Evolutionary conservation across 1,139 yeast species (phyloP).

Genomic region (Blastobotrys persicus): DNA sequence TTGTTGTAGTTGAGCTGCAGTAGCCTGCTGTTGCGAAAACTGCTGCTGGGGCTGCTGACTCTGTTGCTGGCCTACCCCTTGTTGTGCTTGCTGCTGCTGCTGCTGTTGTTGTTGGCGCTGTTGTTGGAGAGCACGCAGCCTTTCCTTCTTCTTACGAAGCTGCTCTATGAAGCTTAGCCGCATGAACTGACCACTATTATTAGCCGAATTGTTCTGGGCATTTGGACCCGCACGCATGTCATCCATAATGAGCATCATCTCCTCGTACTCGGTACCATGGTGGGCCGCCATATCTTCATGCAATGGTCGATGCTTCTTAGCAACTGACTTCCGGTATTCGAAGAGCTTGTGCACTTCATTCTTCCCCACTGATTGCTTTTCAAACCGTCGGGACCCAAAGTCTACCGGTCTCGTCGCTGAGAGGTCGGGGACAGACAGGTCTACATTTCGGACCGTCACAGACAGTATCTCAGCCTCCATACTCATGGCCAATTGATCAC

Average conservation of each 20-base stretch:
- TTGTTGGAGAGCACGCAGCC: slow-evolving; percentile 23
- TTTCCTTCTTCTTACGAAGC: slow-evolving; percentile 38
- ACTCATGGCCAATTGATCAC: slow-evolving; percentile 70
- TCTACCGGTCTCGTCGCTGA: neutral
- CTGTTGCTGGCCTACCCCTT: slow-evolving; percentile 22
- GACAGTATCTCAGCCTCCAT: slow-evolving; percentile 84
- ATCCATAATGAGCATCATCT: slow-evolving; percentile 63
- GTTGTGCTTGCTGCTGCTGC: slow-evolving; percentile 27
- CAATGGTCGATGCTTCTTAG: slow-evolving; percentile 35
- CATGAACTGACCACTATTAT: slow-evolving; percentile 39
- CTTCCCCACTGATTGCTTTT: neutral
- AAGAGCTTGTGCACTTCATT: slow-evolving; percentile 23
- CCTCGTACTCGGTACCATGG: slow-evolving; percentile 80
- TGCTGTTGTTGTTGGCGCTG: slow-evolving; percentile 28
- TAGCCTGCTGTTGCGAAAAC: slow-evolving; percentile 21
- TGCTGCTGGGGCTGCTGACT: slow-evolving; percentile 21
- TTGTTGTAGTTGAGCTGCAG: slow-evolving; percentile 20
- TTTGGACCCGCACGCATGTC: slow-evolving; percentile 30
- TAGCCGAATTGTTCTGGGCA: slow-evolving; percentile 21
- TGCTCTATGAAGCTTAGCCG: slow-evolving; percentile 44
- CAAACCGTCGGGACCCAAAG: neutral
- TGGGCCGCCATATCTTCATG: slow-evolving; percentile 68
- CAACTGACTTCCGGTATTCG: slow-evolving; percentile 29
- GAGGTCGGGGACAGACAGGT: slow-evolving; percentile 59
- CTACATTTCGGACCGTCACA: slow-evolving; percentile 71